Evolutionary conservation across 345 rosid genomes (phyloP), one percentile per base, ranked within the genome.

Genomic region (Eucalyptus virginea): DNA sequence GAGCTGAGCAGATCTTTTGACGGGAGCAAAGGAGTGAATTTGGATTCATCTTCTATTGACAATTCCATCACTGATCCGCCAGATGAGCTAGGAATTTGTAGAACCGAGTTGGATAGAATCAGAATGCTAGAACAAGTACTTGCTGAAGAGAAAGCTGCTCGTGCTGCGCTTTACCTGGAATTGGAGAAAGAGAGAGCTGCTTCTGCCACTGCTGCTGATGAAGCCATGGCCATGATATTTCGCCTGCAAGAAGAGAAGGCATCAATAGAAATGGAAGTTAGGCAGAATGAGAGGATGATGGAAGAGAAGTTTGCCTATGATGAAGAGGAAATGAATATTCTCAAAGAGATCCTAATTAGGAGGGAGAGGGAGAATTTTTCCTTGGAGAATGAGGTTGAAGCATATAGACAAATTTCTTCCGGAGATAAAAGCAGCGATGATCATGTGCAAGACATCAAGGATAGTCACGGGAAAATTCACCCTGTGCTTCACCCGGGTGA

Each of bases 191-290:
- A 98, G 93, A 95, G 99, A 92, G 93, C 93, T 87, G 98, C 98
- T 52, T 94, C 99, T 87, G 95, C 98, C 42, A 91, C 95, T 56
- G 98, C 98, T 83, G 95, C 97, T 87, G 99, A 98, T 91, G 99
- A 97, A 94, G 96, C 98, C 87, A 94, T 97, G 97, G 96, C 98
- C 89, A 96, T 98, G 99, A 96, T 98, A 90, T 86, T 91, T 86
- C 95, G 96, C 87, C 89, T 98, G 80, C 99, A 98, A 90, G 94
- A 94, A 86, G 98, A 96, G 87, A 97, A 95, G 94, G 98, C 99
- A 81, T 87, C 92, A 1, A 90, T 96, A 89, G 97, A 95, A 91
- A 98, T 96, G 98, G 99, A 96, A 92, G 97, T 96, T 77, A 96
- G 92, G 91, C 99, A 98, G 89, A 95, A 94, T 81, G 97, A 94